Conservation (phyloP, 2,329 filamentous ascomycete species). For the Madurella fahalii region DNA sequence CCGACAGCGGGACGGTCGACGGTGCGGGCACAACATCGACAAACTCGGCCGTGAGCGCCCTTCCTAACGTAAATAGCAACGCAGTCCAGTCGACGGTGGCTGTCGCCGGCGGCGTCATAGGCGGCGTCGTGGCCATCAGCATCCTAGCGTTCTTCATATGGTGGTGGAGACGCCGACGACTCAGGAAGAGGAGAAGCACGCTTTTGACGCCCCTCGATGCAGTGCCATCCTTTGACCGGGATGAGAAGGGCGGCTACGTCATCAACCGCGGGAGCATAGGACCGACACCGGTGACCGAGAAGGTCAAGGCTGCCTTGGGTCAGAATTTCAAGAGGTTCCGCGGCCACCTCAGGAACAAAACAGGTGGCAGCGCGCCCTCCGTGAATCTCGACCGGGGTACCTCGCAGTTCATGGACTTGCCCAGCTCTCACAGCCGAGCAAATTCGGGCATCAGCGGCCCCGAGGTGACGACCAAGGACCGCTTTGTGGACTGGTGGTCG, state of each 20-base stretch:
- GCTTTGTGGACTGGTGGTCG: conserved; percentile 44
- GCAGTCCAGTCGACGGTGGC: conserved; percentile 36
- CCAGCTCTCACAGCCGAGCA: conserved; percentile 35
- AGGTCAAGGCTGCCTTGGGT: conserved; percentile 38
- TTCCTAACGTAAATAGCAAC: conserved; percentile 25
- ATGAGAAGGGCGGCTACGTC: conserved; percentile 35
- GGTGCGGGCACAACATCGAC: conserved; percentile 15
- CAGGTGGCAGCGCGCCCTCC: conserved; percentile 33
- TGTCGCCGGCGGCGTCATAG: conserved; percentile 50
- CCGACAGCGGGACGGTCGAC: conserved; percentile 11
- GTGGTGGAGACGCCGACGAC: conserved; percentile 44
- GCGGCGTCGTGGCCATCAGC: conserved; percentile 43
- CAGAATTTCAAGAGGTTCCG: conserved; percentile 36
- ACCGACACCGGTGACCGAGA: conserved; percentile 43
- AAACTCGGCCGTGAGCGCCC: conserved; percentile 19
- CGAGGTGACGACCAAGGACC: conserved; percentile 34
- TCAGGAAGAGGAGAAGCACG: conserved; percentile 44
- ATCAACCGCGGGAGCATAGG: conserved; percentile 47
- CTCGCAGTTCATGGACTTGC: conserved; percentile 45
- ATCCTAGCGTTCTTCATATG: conserved; percentile 48
- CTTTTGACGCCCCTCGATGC: conserved; percentile 46
- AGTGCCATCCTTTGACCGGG: conserved; percentile 27
- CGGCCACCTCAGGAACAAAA: conserved; percentile 32
- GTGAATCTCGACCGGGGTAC: conserved; percentile 51
- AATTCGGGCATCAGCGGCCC: conserved; percentile 26